Evolutionary conservation across 257 asterid genomes (phyloP).

Genomic region (Parsonsia alboflavescens): DNA sequence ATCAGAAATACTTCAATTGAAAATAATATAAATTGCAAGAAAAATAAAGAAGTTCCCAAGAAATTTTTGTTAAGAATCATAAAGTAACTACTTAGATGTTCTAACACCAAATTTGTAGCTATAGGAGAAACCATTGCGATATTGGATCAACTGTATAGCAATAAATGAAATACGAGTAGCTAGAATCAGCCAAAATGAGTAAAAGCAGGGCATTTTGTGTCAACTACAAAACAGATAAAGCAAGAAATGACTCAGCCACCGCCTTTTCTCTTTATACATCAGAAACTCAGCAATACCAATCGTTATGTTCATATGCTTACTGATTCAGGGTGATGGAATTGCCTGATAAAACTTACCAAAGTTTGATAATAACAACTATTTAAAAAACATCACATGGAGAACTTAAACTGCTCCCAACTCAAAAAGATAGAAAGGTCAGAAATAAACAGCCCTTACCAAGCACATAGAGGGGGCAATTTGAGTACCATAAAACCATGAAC

Average conservation of each 20-base stretch:
- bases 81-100: neutral
- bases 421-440: neutral
- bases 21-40: neutral
- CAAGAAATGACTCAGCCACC: neutral
- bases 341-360: neutral
- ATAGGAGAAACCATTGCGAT: neutral
- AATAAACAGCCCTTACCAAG: too few relatives aligned
- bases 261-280: neutral
- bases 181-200: neutral
- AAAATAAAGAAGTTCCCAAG: neutral
- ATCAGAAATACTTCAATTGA: slow-evolving; percentile 14
- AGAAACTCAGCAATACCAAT: neutral
- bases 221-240: neutral
- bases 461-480: neutral
- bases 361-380: neutral
- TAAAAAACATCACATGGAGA: too few relatives aligned
- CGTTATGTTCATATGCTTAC: neutral
- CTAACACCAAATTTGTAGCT: neutral
- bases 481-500: neutral
- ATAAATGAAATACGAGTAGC: neutral
- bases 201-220: neutral
- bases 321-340: neutral
- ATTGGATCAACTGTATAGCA: neutral
- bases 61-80: neutral
- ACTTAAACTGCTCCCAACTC: neutral